These are phyloP conservation scores for Pulveroboletus sp. DNA, from an alignment of 768 basidiomycete species.

Conservation along the genomic window DNA sequence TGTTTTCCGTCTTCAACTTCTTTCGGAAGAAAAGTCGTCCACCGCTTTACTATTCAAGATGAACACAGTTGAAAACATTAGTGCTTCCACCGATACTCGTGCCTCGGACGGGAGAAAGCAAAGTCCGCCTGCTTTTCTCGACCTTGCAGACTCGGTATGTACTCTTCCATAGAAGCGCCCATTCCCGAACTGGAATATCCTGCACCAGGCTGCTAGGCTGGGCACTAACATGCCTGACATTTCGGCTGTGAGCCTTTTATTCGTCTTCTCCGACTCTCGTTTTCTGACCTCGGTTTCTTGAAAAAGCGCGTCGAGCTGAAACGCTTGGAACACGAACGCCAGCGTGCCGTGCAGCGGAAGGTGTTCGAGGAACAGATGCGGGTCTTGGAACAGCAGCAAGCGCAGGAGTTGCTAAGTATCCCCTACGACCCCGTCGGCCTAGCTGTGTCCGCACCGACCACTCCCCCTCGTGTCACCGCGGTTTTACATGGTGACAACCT, in stretches of 20 bases:
- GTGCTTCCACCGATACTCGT: slow-evolving; percentile 67
- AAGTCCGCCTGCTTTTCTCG: slow-evolving; percentile 88
- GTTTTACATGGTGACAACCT: slow-evolving; percentile 57
- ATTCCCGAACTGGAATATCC: slow-evolving; percentile 4
- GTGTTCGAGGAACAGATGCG: slow-evolving; percentile 98
- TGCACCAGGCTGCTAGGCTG: slow-evolving; percentile 67
- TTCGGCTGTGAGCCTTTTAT: slow-evolving; percentile 60
- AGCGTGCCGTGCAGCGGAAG: slow-evolving; percentile 80
- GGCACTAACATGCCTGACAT: slow-evolving; percentile 86
- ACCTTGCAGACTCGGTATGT: slow-evolving; percentile 89
- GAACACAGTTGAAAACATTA: slow-evolving; percentile 71
- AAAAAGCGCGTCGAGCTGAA: slow-evolving; percentile 83
- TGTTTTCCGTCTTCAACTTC: slow-evolving; percentile 51
- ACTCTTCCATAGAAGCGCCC: slow-evolving; percentile 8
- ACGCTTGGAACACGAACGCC: slow-evolving; percentile 80
- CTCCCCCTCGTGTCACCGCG: slow-evolving; percentile 76
- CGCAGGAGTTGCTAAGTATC: slow-evolving; percentile 74
- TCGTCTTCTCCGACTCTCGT: background rate
- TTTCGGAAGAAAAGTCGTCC: slow-evolving; percentile 49
- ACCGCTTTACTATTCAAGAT: slow-evolving; percentile 50
- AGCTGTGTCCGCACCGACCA: slow-evolving; percentile 86
- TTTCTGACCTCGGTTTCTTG: slow-evolving; percentile 8
- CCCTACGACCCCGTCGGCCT: slow-evolving; percentile 63
- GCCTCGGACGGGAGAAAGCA: slow-evolving; percentile 72
- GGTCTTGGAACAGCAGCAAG: slow-evolving; percentile 86